Conservation (phyloP, 805 yeast species). For the Pichia rugopelliculosa region DNA sequence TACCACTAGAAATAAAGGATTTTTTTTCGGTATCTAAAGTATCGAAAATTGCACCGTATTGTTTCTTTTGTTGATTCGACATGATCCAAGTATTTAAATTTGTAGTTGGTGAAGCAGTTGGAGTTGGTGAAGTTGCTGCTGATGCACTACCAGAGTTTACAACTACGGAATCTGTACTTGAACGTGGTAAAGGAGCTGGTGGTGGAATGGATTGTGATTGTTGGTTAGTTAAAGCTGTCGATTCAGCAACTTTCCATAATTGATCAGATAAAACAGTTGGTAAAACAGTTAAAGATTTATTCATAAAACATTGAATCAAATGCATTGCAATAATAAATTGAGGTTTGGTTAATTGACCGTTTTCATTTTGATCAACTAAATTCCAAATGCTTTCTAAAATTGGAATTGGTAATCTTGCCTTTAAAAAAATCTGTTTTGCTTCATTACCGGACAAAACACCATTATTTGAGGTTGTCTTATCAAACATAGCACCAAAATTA, state of each 20-base stretch:
- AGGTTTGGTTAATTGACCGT: constrained; percentile 63
- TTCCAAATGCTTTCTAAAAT: constrained; percentile 84
- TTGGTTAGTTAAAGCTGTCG: constrained; percentile 8
- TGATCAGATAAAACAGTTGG: constrained; percentile 28
- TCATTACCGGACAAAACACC: constrained; percentile 61
- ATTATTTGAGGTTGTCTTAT: constrained; percentile 47
- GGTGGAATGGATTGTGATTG: constrained; percentile 14
- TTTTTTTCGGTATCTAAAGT: constrained; percentile 58
- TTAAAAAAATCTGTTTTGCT: constrained; percentile 80
- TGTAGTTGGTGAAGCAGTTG: constrained; percentile 13
- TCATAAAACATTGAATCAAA: constrained; percentile 73
- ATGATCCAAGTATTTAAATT: constrained; percentile 48
- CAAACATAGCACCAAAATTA: constrained; percentile 65
- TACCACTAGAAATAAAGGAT: constrained; percentile 65
- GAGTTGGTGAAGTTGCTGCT: neutral
- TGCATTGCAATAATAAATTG: constrained; percentile 94
- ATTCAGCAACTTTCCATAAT: constrained; percentile 27
- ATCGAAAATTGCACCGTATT: constrained; percentile 74
- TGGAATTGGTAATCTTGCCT: constrained; percentile 76
- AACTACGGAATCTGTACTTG: neutral
- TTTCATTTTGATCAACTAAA: constrained; percentile 67
- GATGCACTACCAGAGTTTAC: neutral
- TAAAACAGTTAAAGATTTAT: constrained; percentile 46
- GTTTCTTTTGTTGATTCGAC: constrained; percentile 60
- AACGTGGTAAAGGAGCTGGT: constrained; percentile 7